A percentile compares a stretch with the other conserved stretches of the same genome.
Evolutionary conservation across 2,329 filamentous ascomycete species (phyloP).

Genomic region (Alternaria arborescens): DNA sequence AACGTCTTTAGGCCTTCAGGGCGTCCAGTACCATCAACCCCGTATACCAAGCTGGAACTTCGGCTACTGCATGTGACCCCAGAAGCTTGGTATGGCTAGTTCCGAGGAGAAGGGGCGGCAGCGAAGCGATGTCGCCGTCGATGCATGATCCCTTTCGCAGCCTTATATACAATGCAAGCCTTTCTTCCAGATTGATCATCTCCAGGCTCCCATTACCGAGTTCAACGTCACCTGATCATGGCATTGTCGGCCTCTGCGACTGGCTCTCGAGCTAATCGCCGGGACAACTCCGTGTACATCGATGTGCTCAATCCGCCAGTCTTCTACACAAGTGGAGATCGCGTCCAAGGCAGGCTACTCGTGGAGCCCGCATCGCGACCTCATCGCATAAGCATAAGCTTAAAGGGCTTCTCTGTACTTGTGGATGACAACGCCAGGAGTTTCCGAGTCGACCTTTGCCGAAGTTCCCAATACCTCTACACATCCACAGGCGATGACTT

Average conservation of each 20-base stretch:
- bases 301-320: conserved; percentile 18
- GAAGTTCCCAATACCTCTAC: conserved; percentile 29
- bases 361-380: conserved; percentile 31
- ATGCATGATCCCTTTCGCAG: conserved; percentile 1
- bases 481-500: conserved; percentile 27
- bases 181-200: neutral
- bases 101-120: conserved; percentile 13
- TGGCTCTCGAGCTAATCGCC: conserved; percentile 20
- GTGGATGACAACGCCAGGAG: conserved; percentile 22
- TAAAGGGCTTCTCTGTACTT: conserved; percentile 25
- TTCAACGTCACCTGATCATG: conserved; percentile 14
- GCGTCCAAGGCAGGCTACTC: conserved; percentile 30
- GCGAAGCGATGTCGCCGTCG: conserved; percentile 8
- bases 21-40: neutral
- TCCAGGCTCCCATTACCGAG: neutral
- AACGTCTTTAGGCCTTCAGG: neutral
- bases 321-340: conserved; percentile 33
- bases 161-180: neutral
- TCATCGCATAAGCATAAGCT: conserved; percentile 25
- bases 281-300: conserved; percentile 29
- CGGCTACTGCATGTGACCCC: conserved; percentile 6
- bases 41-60: conserved; percentile 10
- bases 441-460: conserved; percentile 28
- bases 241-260: conserved; percentile 13
- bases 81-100: conserved; percentile 11